Percentiles rank a stretch among this genome's conserved stretches.
Evolutionary conservation across 192 early-diverging fungal species (phyloP).

Genomic region (Backusella luteola): DNA sequence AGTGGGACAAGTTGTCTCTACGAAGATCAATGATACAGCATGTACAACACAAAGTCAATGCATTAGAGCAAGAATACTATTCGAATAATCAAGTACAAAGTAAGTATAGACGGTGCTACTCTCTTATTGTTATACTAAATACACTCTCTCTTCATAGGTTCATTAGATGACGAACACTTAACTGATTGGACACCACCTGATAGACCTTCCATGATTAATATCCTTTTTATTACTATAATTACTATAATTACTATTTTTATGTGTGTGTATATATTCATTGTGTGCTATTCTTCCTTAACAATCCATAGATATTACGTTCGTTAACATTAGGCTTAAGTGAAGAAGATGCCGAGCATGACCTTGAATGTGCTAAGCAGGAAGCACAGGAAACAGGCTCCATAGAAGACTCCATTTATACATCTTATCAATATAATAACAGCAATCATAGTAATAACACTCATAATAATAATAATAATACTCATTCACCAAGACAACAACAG

Average conservation of each 20-base stretch:
- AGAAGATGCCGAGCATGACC: slow-evolving; percentile 25
- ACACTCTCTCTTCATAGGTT: background rate
- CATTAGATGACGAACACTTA: slow-evolving; percentile 17
- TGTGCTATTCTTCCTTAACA: background rate
- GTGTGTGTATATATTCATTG: background rate
- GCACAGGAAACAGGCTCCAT: background rate
- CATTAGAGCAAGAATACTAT: slow-evolving; percentile 33
- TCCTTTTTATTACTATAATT: slow-evolving; percentile 31
- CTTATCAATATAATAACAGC: background rate
- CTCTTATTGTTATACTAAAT: background rate
- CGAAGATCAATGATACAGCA: slow-evolving; percentile 33
- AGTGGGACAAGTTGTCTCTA: slow-evolving; percentile 31
- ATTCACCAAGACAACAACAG: background rate
- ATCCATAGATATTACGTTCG: slow-evolving; percentile 31
- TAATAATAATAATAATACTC: background rate
- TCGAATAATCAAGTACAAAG: slow-evolving; percentile 22
- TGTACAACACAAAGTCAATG: slow-evolving; percentile 36
- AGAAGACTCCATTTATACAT: slow-evolving; percentile 10
- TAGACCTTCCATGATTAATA: slow-evolving; percentile 38
- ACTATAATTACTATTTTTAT: background rate
- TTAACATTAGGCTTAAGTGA: slow-evolving; percentile 32
- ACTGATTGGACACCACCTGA: slow-evolving; percentile 33
- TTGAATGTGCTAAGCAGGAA: slow-evolving; percentile 19
- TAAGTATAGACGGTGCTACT: background rate
- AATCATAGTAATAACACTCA: background rate